Percentiles rank a stretch among this genome's conserved stretches.
Evolutionary conservation across 2,329 filamentous ascomycete species (phyloP).

Genomic region (Aspergillus flavus): DNA sequence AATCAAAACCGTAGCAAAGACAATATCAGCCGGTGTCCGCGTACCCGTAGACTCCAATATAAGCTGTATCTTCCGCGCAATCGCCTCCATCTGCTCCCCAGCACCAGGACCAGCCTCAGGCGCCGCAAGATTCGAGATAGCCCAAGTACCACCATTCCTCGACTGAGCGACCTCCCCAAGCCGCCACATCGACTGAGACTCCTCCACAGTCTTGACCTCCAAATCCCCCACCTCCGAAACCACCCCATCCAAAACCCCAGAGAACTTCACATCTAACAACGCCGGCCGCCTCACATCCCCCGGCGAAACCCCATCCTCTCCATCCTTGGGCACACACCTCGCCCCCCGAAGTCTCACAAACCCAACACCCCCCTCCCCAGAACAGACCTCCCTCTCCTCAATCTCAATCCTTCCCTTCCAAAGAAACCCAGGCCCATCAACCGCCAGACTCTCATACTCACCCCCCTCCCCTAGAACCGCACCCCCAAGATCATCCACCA

Average conservation of each 20-base stretch:
- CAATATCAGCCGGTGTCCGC: conserved; percentile 42
- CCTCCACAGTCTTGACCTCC: background rate
- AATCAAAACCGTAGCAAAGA: conserved; percentile 66
- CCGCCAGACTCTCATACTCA: conserved; percentile 90
- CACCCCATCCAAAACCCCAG: conserved; percentile 36
- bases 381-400: conserved; percentile 56
- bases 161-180: conserved; percentile 22
- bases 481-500: conserved; percentile 59
- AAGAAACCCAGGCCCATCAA: conserved; percentile 73
- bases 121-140: conserved; percentile 42
- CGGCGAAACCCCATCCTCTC: conserved; percentile 22
- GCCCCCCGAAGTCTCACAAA: conserved; percentile 67
- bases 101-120: conserved; percentile 42
- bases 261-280: conserved; percentile 68
- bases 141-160: conserved; percentile 32
- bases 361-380: conserved; percentile 75
- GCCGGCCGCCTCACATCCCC: conserved; percentile 55
- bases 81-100: conserved; percentile 42
- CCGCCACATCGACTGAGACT: conserved; percentile 12
- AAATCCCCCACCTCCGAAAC: background rate
- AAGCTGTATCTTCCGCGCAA: conserved; percentile 21
- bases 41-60: conserved; percentile 27
- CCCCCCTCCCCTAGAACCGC: conserved; percentile 88
- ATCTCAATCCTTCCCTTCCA: conserved; percentile 74
- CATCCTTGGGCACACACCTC: conserved; percentile 52